A percentile compares a stretch with the other conserved stretches of the same genome.
Evolutionary conservation across 192 early-diverging fungal genomes (phyloP).

Genomic region (Podila horticola): DNA sequence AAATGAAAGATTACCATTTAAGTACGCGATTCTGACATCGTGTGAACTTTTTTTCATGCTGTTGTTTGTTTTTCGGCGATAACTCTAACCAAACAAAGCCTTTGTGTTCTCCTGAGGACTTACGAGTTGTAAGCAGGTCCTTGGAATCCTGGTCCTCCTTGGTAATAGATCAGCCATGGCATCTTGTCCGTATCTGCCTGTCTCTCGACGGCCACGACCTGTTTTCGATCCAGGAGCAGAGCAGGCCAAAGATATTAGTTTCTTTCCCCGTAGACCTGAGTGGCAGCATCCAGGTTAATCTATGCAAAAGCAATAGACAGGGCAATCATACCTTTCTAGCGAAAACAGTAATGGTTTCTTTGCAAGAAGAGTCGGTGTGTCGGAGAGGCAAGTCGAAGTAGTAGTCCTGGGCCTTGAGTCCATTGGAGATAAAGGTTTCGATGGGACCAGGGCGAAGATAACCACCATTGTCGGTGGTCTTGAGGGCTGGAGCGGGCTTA

Average conservation of each 20-base stretch:
- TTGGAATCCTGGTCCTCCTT: constrained; percentile 46
- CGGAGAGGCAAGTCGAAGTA: constrained; percentile 46
- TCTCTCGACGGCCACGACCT: constrained; percentile 41
- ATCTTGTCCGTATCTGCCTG: constrained; percentile 41
- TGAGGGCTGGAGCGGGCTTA: neutral
- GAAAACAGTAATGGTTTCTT: constrained; percentile 46
- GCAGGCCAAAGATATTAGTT: neutral
- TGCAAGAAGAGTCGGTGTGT: constrained; percentile 24
- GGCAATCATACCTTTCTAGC: constrained; percentile 16
- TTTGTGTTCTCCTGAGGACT: neutral
- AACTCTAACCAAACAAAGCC: too few relatives aligned
- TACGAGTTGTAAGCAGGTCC: constrained; percentile 47
- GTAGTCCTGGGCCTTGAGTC: constrained; percentile 47
- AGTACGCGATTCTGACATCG: neutral
- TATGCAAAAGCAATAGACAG: neutral
- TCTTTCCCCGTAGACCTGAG: neutral
- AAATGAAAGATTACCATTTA: neutral
- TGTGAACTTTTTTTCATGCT: too few relatives aligned
- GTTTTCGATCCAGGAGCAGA: neutral
- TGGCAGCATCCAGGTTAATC: neutral
- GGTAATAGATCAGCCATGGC: constrained; percentile 50
- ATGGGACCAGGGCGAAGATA: constrained; percentile 47
- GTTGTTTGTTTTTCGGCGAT: too few relatives aligned
- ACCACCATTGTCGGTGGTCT: neutral
- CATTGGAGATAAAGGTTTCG: constrained; percentile 38